A percentile compares a stretch with the other conserved stretches of the same genome.
phyloP scores from a whole-genome alignment of 371 early-diverging fungal species.

The Apophysomyces variabilis region DNA sequence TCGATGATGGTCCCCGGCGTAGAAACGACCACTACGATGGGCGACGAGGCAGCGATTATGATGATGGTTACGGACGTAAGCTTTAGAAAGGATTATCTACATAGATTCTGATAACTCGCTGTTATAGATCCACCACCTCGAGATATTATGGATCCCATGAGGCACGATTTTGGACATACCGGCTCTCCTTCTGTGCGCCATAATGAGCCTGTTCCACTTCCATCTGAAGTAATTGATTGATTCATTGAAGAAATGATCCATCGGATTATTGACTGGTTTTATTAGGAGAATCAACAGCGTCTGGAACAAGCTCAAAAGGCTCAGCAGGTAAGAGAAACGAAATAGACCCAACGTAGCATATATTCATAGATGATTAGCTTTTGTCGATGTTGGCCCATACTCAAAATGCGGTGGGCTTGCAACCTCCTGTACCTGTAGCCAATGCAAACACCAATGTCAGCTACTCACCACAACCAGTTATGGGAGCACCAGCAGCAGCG shows the following conservation, averaged over 20 bases:
- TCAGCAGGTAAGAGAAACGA: constrained; percentile 26
- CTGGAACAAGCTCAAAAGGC: constrained; percentile 38
- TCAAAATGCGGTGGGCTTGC: constrained; percentile 13
- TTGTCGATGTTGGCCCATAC: constrained; percentile 25
- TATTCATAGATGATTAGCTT: constrained; percentile 14
- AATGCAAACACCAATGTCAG: background rate
- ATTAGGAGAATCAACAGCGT: constrained; percentile 15
- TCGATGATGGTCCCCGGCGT: constrained; percentile 4
- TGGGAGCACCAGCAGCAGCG: background rate
- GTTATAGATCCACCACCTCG: background rate
- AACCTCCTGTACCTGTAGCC: background rate
- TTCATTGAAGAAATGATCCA: background rate
- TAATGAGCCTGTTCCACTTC: background rate
- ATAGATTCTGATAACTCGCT: background rate
- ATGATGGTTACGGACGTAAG: constrained; percentile 6
- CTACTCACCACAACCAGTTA: background rate
- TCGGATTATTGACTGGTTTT: background rate
- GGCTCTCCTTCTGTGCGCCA: background rate
- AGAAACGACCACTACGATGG: constrained; percentile 3
- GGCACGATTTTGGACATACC: background rate
- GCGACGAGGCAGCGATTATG: constrained; percentile 2
- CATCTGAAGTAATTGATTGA: background rate
- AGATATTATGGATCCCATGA: background rate
- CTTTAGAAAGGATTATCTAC: background rate
- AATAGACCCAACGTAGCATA: background rate